Evolutionary conservation across 257 asterid species (phyloP), one percentile per base, ranked within the genome.

Genomic region (Galeopsis tetrahit): DNA sequence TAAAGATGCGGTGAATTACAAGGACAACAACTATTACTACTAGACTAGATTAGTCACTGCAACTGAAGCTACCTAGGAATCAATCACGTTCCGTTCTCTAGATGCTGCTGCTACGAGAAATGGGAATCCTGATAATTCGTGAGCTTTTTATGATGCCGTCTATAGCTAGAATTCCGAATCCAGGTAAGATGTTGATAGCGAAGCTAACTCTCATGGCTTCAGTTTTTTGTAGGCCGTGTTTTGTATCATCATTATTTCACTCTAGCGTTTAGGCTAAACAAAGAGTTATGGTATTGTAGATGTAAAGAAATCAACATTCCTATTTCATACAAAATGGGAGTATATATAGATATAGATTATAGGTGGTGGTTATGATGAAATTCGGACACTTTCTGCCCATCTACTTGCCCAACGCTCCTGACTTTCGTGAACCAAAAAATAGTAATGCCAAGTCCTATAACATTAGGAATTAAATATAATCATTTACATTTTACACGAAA

Each of bases 1-100:
- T 65, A 85, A 91, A 77, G 96, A 91, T 59, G 85, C 88, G 10
- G 81, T 77, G 72, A 88, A 86, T 66, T 81, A 83, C 80, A 86
- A 84, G 55, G 95, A 86, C 52, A 84, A 80, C 78, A 78, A 87
- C 78, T 90, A 85, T 87, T 89, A 78, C 73, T 90, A 83, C 51
- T 92, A 85, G 83, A 21, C 28, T 21, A 21, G 28, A 21, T 21
- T 21, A 36, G 15, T 36, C 7, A 21, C 48, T 64, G 28, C 21
- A 21, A 35, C 59, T 2, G 3, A 62, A 32, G 28, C 13, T n/a
- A 13, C 21, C 70, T 63, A 9, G 9, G 59, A 17, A 43, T 31
- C 57, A 17, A 43, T 31, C 57, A 6, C 42, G 14, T 11, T 14
- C 17, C n/a, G 5, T 46, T 46, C 11, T 10, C 52, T 3, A 21